phyloP scores from a whole-genome alignment of 2,329 filamentous ascomycete species.

The Colletotrichum sp. region DNA sequence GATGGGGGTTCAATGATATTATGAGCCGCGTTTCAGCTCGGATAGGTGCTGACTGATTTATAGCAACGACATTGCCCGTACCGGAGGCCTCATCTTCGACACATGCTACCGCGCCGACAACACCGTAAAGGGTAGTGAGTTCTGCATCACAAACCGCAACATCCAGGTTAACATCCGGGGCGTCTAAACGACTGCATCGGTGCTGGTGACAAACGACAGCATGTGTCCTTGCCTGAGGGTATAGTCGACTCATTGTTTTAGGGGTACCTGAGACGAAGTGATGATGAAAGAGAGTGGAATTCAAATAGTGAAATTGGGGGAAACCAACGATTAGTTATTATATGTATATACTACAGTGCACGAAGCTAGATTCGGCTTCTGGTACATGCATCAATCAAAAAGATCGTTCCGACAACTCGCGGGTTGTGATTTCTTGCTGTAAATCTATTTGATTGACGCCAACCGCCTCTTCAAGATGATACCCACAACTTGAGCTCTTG shows the following conservation, averaged over 20 bases:
- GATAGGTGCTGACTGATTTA: not conserved
- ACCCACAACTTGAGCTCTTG: fast-evolving
- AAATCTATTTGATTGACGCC: fast-evolving
- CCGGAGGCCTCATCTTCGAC: not conserved
- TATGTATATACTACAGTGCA: not conserved
- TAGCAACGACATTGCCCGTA: not conserved
- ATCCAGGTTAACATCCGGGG: not conserved
- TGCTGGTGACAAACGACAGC: fast-evolving
- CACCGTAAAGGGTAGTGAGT: not conserved
- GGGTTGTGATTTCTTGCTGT: fast-evolving
- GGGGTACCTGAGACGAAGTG: not conserved
- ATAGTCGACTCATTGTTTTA: not conserved
- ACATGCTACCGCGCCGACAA: not conserved
- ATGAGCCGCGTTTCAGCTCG: fast-evolving
- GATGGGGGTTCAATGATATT: no score
- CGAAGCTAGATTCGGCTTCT: not conserved
- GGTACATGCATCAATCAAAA: not conserved
- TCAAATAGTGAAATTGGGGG: not conserved
- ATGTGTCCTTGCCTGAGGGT: fast-evolving
- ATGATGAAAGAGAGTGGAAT: not conserved
- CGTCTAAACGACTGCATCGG: not conserved
- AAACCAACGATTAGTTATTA: fast-evolving
- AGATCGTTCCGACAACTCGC: not conserved
- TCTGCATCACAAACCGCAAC: no score
- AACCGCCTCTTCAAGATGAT: not conserved